phyloP scores from a whole-genome alignment of 169 alveolate species.

The Cardiosporidium cionae region DNA sequence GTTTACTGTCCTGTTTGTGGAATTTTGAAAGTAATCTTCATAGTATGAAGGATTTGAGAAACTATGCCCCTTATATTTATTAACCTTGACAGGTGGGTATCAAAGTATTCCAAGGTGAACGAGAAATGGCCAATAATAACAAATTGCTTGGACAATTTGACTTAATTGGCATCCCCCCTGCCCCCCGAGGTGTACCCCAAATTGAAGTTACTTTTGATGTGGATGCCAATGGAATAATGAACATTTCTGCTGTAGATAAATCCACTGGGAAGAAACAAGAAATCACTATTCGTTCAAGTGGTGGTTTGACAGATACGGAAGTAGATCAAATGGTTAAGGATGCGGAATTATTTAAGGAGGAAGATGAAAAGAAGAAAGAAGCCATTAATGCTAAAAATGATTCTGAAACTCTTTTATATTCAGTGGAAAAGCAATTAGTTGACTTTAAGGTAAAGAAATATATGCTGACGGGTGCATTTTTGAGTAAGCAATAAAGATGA shows the following conservation, averaged over 20 bases:
- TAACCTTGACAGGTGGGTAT: constrained; percentile 75
- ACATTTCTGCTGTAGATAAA: constrained; percentile 94
- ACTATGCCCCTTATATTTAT: background rate
- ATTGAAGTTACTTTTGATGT: constrained; percentile 81
- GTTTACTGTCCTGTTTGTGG: no score
- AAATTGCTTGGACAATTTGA: constrained; percentile 94
- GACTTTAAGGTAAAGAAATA: constrained; percentile 55
- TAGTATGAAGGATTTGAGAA: background rate
- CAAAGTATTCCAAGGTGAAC: constrained; percentile 98
- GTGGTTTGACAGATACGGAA: constrained; percentile 87
- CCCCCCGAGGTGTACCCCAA: constrained; percentile 92
- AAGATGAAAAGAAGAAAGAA: constrained; percentile 86
- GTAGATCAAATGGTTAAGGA: constrained; percentile 93
- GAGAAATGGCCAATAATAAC: constrained; percentile 95
- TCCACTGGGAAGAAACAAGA: constrained; percentile 90
- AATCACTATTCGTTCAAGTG: constrained; percentile 91
- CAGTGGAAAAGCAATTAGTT: constrained; percentile 74
- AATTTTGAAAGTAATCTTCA: no score
- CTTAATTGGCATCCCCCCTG: constrained; percentile 95
- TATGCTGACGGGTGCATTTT: background rate
- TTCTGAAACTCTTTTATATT: constrained; percentile 79
- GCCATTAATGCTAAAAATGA: constrained; percentile 86
- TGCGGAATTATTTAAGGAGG: constrained; percentile 82
- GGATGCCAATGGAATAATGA: constrained; percentile 96
- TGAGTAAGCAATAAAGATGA: background rate